A percentile compares a stretch with the other conserved stretches of the same genome.
These are phyloP conservation scores for Diatrype stigma DNA, from an alignment of 2,329 filamentous ascomycete genomes.

Conservation along the genomic window DNA sequence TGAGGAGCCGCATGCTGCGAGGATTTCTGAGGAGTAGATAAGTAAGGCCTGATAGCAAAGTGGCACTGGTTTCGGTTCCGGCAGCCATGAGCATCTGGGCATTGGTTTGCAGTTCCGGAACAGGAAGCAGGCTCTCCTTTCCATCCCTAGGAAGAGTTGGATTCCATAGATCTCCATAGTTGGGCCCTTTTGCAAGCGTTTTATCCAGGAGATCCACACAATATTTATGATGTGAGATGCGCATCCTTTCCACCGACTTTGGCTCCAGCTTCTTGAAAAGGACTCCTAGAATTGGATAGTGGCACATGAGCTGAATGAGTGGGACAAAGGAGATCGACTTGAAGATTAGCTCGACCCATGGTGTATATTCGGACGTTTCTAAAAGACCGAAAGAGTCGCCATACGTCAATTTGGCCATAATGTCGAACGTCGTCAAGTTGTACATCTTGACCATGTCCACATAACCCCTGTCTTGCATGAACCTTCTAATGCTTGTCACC, in stretches of 20 bases:
- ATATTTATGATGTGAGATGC: constrained; percentile 16
- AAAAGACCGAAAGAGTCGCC: constrained; percentile 15
- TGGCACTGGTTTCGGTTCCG: constrained; percentile 23
- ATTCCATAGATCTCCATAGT: constrained; percentile 23
- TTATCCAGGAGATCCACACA: constrained; percentile 24
- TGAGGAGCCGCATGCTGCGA: constrained; percentile 16
- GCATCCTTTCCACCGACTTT: constrained; percentile 15
- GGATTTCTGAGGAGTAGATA: constrained; percentile 24
- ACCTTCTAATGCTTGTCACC: constrained; percentile 6
- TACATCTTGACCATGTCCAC: constrained; percentile 5
- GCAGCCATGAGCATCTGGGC: constrained; percentile 18
- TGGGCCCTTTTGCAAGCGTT: constrained; percentile 20
- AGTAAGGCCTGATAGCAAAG: constrained; percentile 25
- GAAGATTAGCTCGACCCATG: constrained; percentile 14
- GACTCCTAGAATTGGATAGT: constrained; percentile 17
- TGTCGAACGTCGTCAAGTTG: constrained; percentile 18
- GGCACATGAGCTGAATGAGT: constrained; percentile 18
- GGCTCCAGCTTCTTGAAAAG: constrained; percentile 19
- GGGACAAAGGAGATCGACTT: constrained; percentile 20
- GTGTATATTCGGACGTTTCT: constrained; percentile 8
- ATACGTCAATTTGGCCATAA: constrained; percentile 17
- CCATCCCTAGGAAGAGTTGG: constrained; percentile 8
- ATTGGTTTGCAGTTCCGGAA: constrained; percentile 15
- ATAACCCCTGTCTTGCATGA: neutral
- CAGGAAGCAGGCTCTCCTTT: neutral